A percentile compares a stretch with the other conserved stretches of the same genome.
phyloP scores from a whole-genome alignment of 1,284 basidiomycete genomes.

The Irpex lacteus region DNA sequence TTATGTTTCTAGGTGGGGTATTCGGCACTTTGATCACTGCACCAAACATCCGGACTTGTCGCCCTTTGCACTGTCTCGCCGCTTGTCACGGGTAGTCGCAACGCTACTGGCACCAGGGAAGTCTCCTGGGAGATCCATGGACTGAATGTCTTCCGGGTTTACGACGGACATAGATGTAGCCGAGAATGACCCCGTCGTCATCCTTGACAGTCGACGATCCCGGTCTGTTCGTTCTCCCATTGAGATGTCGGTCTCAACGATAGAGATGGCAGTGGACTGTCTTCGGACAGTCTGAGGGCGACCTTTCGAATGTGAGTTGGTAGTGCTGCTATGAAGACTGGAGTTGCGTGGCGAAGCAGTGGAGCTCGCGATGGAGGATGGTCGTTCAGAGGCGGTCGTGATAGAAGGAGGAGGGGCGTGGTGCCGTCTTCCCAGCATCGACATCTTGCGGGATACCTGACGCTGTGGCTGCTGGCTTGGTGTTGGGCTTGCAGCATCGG shows the following conservation, averaged over 20 bases:
- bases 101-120: constrained; percentile 13
- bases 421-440: constrained; percentile 31
- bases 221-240: constrained; percentile 20
- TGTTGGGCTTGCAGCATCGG: constrained; percentile 5
- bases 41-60: constrained; percentile 16
- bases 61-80: constrained; percentile 19
- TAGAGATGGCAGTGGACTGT: constrained; percentile 18
- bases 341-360: constrained; percentile 30
- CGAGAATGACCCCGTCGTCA: constrained; percentile 26
- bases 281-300: constrained; percentile 19
- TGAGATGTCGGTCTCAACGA: constrained; percentile 19
- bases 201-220: constrained; percentile 23
- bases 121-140: constrained; percentile 20
- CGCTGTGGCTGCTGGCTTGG: constrained; percentile 11
- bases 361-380: constrained; percentile 33
- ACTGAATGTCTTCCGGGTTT: constrained; percentile 22
- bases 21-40: background rate
- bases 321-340: constrained; percentile 36
- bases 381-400: constrained; percentile 22
- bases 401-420: constrained; percentile 10
- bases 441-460: constrained; percentile 27
- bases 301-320: constrained; percentile 28
- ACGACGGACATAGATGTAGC: constrained; percentile 24
- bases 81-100: constrained; percentile 15
- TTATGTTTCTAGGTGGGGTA: background rate